Evolutionary conservation across 345 rosid species (phyloP).

Genomic region (Melastoma malabathricum): DNA sequence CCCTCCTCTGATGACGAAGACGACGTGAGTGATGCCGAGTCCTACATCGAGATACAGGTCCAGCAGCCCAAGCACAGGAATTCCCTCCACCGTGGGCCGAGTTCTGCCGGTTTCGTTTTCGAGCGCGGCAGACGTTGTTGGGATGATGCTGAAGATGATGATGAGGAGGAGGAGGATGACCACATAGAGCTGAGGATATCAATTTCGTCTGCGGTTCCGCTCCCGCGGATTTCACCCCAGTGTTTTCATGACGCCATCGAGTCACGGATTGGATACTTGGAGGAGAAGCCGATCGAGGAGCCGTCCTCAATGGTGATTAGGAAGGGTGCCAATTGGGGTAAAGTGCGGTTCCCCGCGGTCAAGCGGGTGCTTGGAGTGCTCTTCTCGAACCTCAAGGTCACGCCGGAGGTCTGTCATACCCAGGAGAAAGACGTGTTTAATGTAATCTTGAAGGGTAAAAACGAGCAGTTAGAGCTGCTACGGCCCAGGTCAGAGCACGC

Average conservation of each 20-base stretch:
- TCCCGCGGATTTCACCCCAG: neutral
- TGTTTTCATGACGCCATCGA: neutral
- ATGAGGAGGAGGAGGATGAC: conserved; percentile 1
- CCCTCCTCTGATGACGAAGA: conserved; percentile 3
- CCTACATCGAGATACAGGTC: conserved; percentile 27
- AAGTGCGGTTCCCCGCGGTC: conserved; percentile 12
- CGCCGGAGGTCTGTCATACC: conserved; percentile 2
- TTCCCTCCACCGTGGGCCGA: no score
- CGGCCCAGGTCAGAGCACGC: conserved; percentile 11
- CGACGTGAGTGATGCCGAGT: conserved; percentile 8
- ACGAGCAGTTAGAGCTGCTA: neutral
- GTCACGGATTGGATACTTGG: no score
- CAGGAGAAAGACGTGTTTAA: neutral
- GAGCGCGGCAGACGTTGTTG: no score
- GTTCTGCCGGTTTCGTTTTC: no score
- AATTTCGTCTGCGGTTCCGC: conserved; percentile 15
- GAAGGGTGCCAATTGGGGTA: conserved; percentile 2
- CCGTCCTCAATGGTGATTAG: no score
- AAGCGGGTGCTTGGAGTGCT: conserved; percentile 8
- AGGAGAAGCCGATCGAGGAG: no score
- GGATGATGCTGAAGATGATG: neutral
- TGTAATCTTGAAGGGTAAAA: neutral
- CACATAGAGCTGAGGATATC: conserved; percentile 19
- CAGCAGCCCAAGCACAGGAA: conserved; percentile 4
- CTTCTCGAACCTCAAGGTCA: conserved; percentile 5